Conservation (phyloP, 2,329 filamentous ascomycete genomes). For the Aspergillus aculeatus region DNA sequence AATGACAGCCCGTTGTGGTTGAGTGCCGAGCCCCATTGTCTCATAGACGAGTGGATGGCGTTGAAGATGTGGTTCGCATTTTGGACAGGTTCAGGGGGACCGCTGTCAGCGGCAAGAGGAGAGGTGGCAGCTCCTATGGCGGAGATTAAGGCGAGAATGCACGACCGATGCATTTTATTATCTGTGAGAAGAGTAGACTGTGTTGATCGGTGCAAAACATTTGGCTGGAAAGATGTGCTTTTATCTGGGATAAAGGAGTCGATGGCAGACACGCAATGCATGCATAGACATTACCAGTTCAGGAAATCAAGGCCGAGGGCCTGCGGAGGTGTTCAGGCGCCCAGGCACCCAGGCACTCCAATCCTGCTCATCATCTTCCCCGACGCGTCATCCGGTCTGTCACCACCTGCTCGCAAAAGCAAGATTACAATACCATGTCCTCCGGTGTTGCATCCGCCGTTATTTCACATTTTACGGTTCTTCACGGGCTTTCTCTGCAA, state of each 20-base stretch:
- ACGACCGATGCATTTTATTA: neutral
- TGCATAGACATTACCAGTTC: neutral
- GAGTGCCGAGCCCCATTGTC: conserved; percentile 1
- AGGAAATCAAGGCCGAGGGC: neutral
- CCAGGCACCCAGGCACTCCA: neutral
- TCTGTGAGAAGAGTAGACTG: neutral
- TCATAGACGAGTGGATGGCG: conserved; percentile 1
- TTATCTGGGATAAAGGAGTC: neutral
- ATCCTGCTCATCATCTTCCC: neutral
- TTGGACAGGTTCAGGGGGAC: neutral
- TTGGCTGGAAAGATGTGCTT: neutral
- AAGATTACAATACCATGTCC: too few relatives aligned
- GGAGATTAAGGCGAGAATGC: neutral
- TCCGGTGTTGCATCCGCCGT: too few relatives aligned
- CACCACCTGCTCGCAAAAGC: too few relatives aligned
- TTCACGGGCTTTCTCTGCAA: too few relatives aligned
- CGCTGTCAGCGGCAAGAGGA: neutral
- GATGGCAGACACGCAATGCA: too few relatives aligned
- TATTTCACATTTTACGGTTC: too few relatives aligned
- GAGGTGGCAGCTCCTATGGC: neutral
- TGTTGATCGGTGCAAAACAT: neutral
- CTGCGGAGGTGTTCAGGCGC: neutral
- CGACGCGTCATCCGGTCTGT: neutral
- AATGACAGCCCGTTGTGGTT: neutral
- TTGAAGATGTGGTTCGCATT: conserved; percentile 3